These are phyloP conservation scores for Termitomyces sp. DNA, from an alignment of 768 basidiomycete genomes.

Conservation along the genomic window DNA sequence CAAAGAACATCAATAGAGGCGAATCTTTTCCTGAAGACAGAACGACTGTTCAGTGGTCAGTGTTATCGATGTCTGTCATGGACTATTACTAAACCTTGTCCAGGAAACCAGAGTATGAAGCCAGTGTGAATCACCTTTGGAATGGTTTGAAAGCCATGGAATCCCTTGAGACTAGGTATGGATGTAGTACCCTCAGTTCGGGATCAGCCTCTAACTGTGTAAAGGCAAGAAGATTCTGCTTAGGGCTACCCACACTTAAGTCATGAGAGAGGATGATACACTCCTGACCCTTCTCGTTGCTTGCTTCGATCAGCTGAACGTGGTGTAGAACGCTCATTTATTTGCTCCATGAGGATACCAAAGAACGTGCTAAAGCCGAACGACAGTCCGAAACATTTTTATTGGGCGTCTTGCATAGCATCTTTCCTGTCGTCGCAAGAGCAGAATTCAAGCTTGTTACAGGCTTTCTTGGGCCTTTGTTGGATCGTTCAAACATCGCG, in stretches of 20 bases:
- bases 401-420: constrained; percentile 78
- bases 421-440: constrained; percentile 74
- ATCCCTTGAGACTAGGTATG: constrained; percentile 84
- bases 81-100: neutral
- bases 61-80: neutral
- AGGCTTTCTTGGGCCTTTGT: constrained; percentile 82
- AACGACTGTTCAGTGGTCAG: constrained; percentile 38
- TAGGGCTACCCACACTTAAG: constrained; percentile 77
- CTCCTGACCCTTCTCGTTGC: constrained; percentile 89
- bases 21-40: constrained; percentile 63
- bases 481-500: constrained; percentile 73
- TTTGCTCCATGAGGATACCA: constrained; percentile 61
- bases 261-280: constrained; percentile 71
- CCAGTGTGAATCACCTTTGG: constrained; percentile 71
- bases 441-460: constrained; percentile 78
- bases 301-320: constrained; percentile 91
- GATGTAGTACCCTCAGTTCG: constrained; percentile 4
- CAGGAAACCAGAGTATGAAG: constrained; percentile 55
- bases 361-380: constrained; percentile 66
- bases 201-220: constrained; percentile 12
- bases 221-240: constrained; percentile 94
- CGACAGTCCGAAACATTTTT: constrained; percentile 87
- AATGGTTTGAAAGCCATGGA: constrained; percentile 76
- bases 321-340: constrained; percentile 70
- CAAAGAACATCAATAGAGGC: constrained; percentile 81